Percentiles rank a stretch among this genome's conserved stretches.
Evolutionary conservation across 306 rosid genomes (phyloP).

Genomic region (Trifolium fragiferum): DNA sequence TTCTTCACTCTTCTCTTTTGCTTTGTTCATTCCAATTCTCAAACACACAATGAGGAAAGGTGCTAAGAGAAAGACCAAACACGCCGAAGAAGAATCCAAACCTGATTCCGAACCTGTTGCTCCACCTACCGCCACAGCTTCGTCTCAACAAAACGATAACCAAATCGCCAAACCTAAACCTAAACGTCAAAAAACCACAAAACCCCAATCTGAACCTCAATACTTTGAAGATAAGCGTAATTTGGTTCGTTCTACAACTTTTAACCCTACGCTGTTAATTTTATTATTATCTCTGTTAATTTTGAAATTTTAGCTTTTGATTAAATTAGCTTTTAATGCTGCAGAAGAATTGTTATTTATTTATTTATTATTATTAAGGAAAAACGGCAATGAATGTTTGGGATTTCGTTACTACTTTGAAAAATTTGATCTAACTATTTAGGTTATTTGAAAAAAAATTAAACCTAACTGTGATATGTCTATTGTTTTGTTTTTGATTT

Average conservation of each 20-base stretch:
- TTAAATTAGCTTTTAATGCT: neutral
- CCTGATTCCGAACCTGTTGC: slow-evolving; percentile 5
- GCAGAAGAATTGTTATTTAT: neutral
- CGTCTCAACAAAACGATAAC: slow-evolving; percentile 31
- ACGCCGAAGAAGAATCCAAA: slow-evolving; percentile 42
- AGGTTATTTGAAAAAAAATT: slow-evolving; percentile 8
- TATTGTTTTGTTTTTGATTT: slow-evolving; percentile 3
- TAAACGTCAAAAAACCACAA: slow-evolving; percentile 60
- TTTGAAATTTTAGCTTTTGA: neutral
- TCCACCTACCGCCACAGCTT: neutral
- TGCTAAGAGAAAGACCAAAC: slow-evolving; percentile 57
- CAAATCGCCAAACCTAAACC: slow-evolving; percentile 47
- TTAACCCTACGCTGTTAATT: neutral
- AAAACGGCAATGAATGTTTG: neutral
- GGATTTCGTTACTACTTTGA: neutral
- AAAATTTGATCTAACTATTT: slow-evolving; percentile 28
- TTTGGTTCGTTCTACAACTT: slow-evolving; percentile 43
- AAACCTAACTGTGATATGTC: neutral
- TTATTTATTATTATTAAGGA: neutral
- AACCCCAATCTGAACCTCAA: slow-evolving; percentile 53
- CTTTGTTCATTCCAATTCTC: neutral
- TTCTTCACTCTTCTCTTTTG: neutral
- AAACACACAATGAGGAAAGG: slow-evolving; percentile 54
- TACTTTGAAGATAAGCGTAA: slow-evolving; percentile 64
- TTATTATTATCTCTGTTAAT: neutral